phyloP scores from a whole-genome alignment of 1,284 basidiomycete species.

The Pseudozyma thailandica region DNA sequence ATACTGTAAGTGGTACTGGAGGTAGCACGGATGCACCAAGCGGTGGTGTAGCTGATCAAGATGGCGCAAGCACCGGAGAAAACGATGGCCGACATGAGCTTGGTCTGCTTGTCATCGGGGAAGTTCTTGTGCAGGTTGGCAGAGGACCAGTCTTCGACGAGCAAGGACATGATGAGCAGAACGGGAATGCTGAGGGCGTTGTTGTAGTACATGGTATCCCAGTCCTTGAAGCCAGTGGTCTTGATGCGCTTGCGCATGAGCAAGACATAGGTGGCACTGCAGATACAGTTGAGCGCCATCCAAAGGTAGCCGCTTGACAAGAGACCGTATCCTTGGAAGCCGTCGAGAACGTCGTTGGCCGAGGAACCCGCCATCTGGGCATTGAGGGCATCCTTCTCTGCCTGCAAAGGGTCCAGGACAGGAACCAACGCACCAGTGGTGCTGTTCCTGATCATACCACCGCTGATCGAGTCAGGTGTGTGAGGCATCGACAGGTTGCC shows the following conservation, averaged over 20 bases:
- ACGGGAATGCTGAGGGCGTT: constrained; percentile 95
- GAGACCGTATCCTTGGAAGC: constrained; percentile 49
- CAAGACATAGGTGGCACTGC: constrained; percentile 91
- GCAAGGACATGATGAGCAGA: constrained; percentile 81
- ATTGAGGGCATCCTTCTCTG: constrained; percentile 44
- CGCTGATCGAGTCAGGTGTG: constrained; percentile 51
- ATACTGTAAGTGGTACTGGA: constrained; percentile 99
- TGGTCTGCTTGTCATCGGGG: constrained; percentile 81
- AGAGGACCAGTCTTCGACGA: constrained; percentile 89
- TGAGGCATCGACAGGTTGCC: constrained; percentile 56
- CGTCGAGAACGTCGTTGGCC: constrained; percentile 49
- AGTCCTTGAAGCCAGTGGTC: constrained; percentile 95
- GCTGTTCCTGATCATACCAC: constrained; percentile 41
- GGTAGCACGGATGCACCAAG: constrained; percentile 96
- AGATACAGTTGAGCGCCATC: constrained; percentile 93
- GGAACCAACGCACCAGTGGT: constrained; percentile 29
- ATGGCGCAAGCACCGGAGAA: constrained; percentile 97
- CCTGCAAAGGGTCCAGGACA: constrained; percentile 41
- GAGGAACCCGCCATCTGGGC: constrained; percentile 30
- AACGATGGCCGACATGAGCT: constrained; percentile 86
- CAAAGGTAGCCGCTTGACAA: constrained; percentile 81
- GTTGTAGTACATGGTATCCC: constrained; percentile 99
- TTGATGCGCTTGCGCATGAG: constrained; percentile 98
- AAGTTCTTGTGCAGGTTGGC: constrained; percentile 86
- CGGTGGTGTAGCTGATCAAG: constrained; percentile 96